Base-by-base conservation (phyloP, 176 grass and related monocot genomes). In the Oropetium thomaeum region DNA sequence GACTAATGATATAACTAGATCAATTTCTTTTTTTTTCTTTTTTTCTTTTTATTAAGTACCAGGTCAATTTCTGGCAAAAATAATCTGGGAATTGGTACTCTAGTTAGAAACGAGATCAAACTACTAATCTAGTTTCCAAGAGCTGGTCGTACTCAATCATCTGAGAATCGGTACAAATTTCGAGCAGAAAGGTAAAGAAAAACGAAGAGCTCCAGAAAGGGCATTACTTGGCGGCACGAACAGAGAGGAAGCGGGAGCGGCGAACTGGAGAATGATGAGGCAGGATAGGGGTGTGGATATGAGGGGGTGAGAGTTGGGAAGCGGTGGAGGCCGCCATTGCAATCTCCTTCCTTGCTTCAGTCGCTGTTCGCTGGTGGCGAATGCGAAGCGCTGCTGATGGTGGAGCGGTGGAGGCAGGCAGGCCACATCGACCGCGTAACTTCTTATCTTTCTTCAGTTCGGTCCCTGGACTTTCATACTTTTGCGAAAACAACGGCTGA, bases 181-280 rank as follows among this genome's bases (percentile, higher is more conserved):
- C 26, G n/a, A 22, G 33, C 63, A 57, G 28, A 53, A 53, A 72
- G 39, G 37, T 34, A 12, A 38, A 11, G 8, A 23, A 42, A 57
- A 62, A 25, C 6, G 1, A 32, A 32, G 3, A 45, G 6, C 48
- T 52, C 23, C 9, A 57, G 32, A 47, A 12, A 28, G 30, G n/a
- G 26, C 67, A 59, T 83, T 83, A 87, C 85, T 79, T 87, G 74
- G 68, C 68, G 23, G 74, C 85, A 60, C 85, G 79, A n/a, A 79
- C 60, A 58, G 60, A 62, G 28, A 41, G 67, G 79, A 79, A 67
- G 8, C 85, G 68, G 68, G 68, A 43, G 41, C 53, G 68, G 2
- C 74, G 74, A 49, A 52, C 20, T 5, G 32, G 51, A 17, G 20
- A 74, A 51, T 47, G 67, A 20, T 20, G 39, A 30, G 65, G 44